A percentile compares a stretch with the other conserved stretches of the same genome.
Evolutionary conservation across 2,329 filamentous ascomycete genomes (phyloP).

Genomic region (Claviceps sp.): DNA sequence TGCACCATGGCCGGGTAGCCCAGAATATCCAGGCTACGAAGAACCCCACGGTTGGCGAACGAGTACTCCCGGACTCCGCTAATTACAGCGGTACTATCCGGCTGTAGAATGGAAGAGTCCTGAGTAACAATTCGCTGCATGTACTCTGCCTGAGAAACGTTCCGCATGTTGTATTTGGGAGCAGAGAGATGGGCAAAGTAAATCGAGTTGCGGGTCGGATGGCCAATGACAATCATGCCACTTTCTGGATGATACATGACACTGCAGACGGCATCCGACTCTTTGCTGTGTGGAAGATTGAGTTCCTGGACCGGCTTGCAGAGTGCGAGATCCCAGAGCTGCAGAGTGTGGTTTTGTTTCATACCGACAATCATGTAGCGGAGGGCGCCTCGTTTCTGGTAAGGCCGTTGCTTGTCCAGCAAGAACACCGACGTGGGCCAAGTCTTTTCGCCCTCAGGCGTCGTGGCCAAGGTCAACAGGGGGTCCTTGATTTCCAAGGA

Average conservation of each 20-base stretch:
- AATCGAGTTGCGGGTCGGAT: conserved; percentile 92
- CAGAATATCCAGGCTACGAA: conserved; percentile 84
- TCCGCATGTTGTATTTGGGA: conserved; percentile 75
- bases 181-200: conserved; percentile 95
- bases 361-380: conserved; percentile 95
- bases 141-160: conserved; percentile 78
- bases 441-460: conserved; percentile 78
- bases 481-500: conserved; percentile 73
- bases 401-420: conserved; percentile 90
- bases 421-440: conserved; percentile 95
- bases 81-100: conserved; percentile 92
- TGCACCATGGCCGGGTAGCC: conserved; percentile 52
- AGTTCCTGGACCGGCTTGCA: conserved; percentile 95
- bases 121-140: conserved; percentile 64
- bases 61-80: conserved; percentile 94
- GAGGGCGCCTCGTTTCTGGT: conserved; percentile 76
- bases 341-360: conserved; percentile 97
- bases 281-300: conserved; percentile 88
- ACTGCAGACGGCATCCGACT: conserved; percentile 95
- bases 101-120: conserved; percentile 61
- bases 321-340: conserved; percentile 94
- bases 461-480: conserved; percentile 74
- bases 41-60: conserved; percentile 69
- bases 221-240: conserved; percentile 87
- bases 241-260: conserved; percentile 86